Evolutionary conservation across 2,329 filamentous ascomycete genomes (phyloP).

Genomic region (Ophiostoma novo-ulmi): DNA sequence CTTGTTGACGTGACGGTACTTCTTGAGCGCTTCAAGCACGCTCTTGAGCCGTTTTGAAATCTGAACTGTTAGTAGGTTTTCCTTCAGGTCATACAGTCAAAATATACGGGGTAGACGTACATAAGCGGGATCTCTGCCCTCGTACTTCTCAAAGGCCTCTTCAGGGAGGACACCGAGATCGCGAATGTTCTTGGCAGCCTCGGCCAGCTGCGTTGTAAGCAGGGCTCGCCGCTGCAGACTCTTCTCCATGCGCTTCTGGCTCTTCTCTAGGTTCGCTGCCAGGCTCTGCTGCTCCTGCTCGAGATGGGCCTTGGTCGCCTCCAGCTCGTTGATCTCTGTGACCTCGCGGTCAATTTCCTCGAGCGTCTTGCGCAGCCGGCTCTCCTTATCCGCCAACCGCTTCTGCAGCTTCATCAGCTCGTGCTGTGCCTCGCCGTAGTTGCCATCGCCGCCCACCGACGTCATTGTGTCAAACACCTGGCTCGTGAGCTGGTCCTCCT

Average conservation of each 20-base stretch:
- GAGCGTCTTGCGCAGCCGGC: slow-evolving; percentile 70
- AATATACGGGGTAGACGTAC: slow-evolving; percentile 42
- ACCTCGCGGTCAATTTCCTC: slow-evolving; percentile 55
- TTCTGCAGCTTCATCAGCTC: slow-evolving; percentile 75
- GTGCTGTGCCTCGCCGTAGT: slow-evolving; percentile 70
- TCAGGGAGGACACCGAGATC: slow-evolving; percentile 90
- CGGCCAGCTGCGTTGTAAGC: slow-evolving; percentile 68
- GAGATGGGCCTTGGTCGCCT: slow-evolving; percentile 54
- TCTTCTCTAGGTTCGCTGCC: slow-evolving; percentile 70
- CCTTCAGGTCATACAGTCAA: not conserved
- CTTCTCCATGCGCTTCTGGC: slow-evolving; percentile 88
- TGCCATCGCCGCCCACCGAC: slow-evolving; percentile 48
- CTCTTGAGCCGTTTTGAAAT: slow-evolving; percentile 71
- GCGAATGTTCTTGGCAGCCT: slow-evolving; percentile 82
- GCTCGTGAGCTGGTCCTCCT: slow-evolving; percentile 77
- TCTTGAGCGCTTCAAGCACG: slow-evolving; percentile 87
- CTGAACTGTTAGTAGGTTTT: slow-evolving; percentile 33
- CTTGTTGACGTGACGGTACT: slow-evolving; percentile 98
- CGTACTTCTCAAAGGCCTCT: slow-evolving; percentile 87
- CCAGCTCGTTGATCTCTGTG: slow-evolving; percentile 51
- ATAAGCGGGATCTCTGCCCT: slow-evolving; percentile 70
- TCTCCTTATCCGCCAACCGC: slow-evolving; percentile 59
- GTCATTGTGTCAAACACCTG: slow-evolving; percentile 63
- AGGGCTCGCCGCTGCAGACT: slow-evolving; percentile 82
- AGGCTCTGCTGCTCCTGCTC: slow-evolving; percentile 71